Conservation (phyloP, 2,329 filamentous ascomycete species). For the Diaporthe aspalathi region DNA sequence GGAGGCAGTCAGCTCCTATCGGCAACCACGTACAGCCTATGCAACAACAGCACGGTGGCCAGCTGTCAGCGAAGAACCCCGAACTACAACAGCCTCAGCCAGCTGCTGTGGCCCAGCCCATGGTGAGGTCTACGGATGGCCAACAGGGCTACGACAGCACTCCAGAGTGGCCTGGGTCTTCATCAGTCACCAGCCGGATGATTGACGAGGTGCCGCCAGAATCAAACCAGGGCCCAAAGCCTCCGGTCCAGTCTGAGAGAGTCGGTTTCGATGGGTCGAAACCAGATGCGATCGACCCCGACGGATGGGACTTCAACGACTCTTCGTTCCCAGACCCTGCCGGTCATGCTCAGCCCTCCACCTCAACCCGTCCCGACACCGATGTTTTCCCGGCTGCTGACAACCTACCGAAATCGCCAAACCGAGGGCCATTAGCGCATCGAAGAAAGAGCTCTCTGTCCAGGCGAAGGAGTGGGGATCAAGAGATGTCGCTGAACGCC, state of each 20-base stretch:
- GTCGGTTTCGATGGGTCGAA: conserved; percentile 62
- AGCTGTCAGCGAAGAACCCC: conserved; percentile 47
- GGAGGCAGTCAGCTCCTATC: conserved; percentile 51
- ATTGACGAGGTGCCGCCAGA: conserved; percentile 43
- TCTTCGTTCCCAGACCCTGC: conserved; percentile 70
- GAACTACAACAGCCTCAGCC: conserved; percentile 47
- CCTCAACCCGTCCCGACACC: conserved; percentile 79
- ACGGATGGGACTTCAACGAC: conserved; percentile 96
- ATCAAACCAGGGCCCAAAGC: conserved; percentile 55
- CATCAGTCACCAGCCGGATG: conserved; percentile 42
- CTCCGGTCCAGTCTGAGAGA: conserved; percentile 53
- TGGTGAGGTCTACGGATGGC: conserved; percentile 32
- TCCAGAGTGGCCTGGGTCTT: conserved; percentile 49
- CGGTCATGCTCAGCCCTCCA: conserved; percentile 57
- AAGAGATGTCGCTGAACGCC: conserved; percentile 65
- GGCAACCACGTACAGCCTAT: conserved; percentile 63
- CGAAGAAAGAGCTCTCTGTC: conserved; percentile 85
- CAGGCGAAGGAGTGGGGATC: conserved; percentile 76
- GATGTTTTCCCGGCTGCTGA: conserved; percentile 89
- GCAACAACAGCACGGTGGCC: conserved; percentile 50
- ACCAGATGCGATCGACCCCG: conserved; percentile 64
- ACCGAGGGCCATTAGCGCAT: conserved; percentile 74
- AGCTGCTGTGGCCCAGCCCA: conserved; percentile 54
- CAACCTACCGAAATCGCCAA: conserved; percentile 83
- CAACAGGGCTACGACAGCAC: conserved; percentile 47